Conservation (phyloP, 441 rosid genomes). For the Melastoma candidum region DNA sequence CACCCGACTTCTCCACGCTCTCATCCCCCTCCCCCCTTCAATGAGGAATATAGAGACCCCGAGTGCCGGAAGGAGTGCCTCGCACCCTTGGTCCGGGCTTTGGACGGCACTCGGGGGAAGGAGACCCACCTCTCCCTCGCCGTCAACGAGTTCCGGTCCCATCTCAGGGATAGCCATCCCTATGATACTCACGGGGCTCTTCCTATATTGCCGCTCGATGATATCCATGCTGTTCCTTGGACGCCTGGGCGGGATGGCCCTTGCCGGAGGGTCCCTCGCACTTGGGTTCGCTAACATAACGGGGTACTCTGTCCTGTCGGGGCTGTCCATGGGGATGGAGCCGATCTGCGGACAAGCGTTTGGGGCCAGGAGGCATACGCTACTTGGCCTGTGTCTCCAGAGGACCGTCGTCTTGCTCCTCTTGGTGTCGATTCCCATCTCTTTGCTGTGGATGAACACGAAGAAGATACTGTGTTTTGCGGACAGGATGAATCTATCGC, state of each 20-base stretch:
- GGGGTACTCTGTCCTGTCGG: conserved; percentile 17
- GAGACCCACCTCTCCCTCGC: not conserved
- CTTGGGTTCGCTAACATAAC: conserved; percentile 19
- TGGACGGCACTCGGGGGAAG: not conserved
- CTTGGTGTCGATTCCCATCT: conserved; percentile 12
- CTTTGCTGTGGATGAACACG: conserved; percentile 13
- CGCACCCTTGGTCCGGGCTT: too few relatives aligned
- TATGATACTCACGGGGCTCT: conserved; percentile 10
- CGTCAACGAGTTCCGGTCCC: conserved; percentile 1
- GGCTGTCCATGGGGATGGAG: conserved; percentile 19
- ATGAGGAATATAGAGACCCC: too few relatives aligned
- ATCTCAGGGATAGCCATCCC: conserved; percentile 8
- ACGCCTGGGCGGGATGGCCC: conserved; percentile 12
- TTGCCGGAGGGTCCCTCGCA: conserved; percentile 15
- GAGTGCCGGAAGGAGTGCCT: too few relatives aligned
- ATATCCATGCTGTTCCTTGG: conserved; percentile 18
- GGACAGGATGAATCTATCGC: conserved; percentile 11
- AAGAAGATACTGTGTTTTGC: conserved; percentile 7
- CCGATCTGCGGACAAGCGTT: conserved; percentile 18
- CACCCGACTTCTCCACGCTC: too few relatives aligned
- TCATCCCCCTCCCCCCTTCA: too few relatives aligned
- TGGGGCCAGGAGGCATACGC: conserved; percentile 7
- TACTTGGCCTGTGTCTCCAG: conserved; percentile 14
- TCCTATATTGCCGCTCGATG: conserved; percentile 12
- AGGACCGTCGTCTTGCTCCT: conserved; percentile 14